Evolutionary conservation across 108 stramenopile genomes (phyloP), one percentile per base, ranked within the genome.

Genomic region (Cyclotella cryptica): DNA sequence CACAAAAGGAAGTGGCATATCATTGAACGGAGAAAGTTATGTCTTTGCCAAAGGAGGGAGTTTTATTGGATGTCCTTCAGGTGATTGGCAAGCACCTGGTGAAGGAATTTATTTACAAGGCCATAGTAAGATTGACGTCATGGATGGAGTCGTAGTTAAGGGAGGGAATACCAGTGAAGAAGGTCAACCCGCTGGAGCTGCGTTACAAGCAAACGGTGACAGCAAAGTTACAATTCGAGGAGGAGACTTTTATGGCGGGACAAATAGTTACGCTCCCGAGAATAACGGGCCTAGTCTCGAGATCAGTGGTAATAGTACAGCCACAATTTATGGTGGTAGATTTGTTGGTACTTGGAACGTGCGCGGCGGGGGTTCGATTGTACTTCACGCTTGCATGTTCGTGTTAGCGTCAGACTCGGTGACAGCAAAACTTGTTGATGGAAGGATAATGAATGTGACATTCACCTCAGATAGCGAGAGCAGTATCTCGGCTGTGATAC

Each of bases 281-380:
- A n/a, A 22, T 11, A 21, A 41, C 30, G 62, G 62, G 41, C 28
- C 24, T 0, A 68, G 67, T 52, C 10, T 68, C 6, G 51, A 53
- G 15, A 4, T 53, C 7, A n/a, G 0, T 18, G 67, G 21, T 9
- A 53, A 43, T 53, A 30, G 21, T 45, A 29, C 51, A 35, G 51
- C 52, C 12, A 17, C 0, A 1, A 43, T 68, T 18, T 53, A 68
- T 39, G 52, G 35, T 10, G 67, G 67, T 0, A 35, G 49, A 53
- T 68, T 68, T 22, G 27, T 53, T 24, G 67, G 67, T 12, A 21
- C 17, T 53, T 68, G 67, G 67, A 39, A 53, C 21, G 67, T 68
- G 15, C 15, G 1, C 2, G 30, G 17, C 29, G 67, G 67, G 19
- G 67, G 51, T 15, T 35, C 51, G 0, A 53, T 68, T 22, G 7